Conservation (phyloP, 2,329 filamentous ascomycete genomes). For the Davidsoniella virescens region DNA sequence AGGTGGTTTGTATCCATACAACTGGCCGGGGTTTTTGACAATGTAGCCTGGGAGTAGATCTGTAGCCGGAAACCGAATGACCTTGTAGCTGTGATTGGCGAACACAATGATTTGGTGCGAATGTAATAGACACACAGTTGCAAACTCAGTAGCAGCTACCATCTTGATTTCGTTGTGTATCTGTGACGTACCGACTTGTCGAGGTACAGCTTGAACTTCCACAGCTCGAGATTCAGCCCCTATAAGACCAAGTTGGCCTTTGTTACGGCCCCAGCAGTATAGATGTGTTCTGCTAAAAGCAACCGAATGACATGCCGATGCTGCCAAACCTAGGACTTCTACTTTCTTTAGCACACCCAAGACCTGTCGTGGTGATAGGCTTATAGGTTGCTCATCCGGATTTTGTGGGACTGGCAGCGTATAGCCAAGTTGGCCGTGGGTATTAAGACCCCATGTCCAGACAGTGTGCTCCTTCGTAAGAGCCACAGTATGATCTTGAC, state of each 20-base stretch:
- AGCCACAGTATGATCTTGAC: constrained; percentile 81
- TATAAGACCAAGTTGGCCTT: constrained; percentile 83
- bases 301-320: constrained; percentile 82
- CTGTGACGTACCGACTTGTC: constrained; percentile 75
- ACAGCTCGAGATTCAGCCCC: constrained; percentile 88
- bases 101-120: constrained; percentile 88
- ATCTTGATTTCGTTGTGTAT: constrained; percentile 57
- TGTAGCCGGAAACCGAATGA: constrained; percentile 60
- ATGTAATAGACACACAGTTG: constrained; percentile 70
- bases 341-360: constrained; percentile 88
- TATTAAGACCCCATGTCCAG: constrained; percentile 89
- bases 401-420: constrained; percentile 47
- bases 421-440: constrained; percentile 74
- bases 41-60: constrained; percentile 50
- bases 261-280: constrained; percentile 90
- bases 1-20: constrained; percentile 40
- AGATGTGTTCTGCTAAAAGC: constrained; percentile 67
- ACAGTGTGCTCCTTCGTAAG: constrained; percentile 75
- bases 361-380: constrained; percentile 67
- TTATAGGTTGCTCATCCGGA: constrained; percentile 71
- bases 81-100: constrained; percentile 90
- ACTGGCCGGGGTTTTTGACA: not conserved
- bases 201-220: constrained; percentile 63
- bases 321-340: constrained; percentile 61
- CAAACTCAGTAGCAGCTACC: constrained; percentile 78